Percentiles rank a stretch among this genome's conserved stretches.
phyloP scores from a whole-genome alignment of 306 rosid species.

The Adenanthera pavonina region DNA sequence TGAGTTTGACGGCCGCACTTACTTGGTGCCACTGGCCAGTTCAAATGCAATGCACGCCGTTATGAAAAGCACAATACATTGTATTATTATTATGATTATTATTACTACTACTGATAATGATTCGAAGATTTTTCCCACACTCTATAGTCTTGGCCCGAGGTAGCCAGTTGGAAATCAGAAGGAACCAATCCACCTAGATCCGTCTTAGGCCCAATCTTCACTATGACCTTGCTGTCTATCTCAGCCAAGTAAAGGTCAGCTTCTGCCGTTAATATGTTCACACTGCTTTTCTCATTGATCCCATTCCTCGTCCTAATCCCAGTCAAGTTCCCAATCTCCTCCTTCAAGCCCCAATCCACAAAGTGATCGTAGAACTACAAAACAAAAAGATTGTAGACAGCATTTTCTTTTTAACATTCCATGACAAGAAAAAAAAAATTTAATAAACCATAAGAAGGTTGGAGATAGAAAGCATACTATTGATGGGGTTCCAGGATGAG shows the following conservation, averaged over 20 bases:
- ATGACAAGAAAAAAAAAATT: too few relatives aligned
- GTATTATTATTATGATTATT: too few relatives aligned
- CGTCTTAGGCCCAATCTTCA: conserved; percentile 73
- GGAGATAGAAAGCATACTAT: conserved; percentile 54
- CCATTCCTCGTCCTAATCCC: conserved; percentile 59
- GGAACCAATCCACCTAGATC: conserved; percentile 69
- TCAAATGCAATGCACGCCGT: too few relatives aligned
- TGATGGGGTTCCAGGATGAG: conserved; percentile 79
- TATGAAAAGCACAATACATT: too few relatives aligned
- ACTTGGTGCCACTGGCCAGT: too few relatives aligned
- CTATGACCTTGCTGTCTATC: conserved; percentile 60
- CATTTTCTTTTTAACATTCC: background rate
- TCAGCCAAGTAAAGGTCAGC: conserved; percentile 64
- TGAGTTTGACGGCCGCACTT: too few relatives aligned
- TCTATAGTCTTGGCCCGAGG: conserved; percentile 66
- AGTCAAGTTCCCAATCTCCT: conserved; percentile 48
- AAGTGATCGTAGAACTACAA: conserved; percentile 83
- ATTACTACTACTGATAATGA: too few relatives aligned
- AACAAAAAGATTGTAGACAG: background rate
- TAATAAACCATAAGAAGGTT: background rate
- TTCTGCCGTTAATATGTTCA: conserved; percentile 66
- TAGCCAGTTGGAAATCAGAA: conserved; percentile 46
- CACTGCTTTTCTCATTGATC: conserved; percentile 51
- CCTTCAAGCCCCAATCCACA: conserved; percentile 72
- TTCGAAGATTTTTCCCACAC: conserved; percentile 59